Evolutionary conservation across 306 rosid genomes (phyloP).

Genomic region (Quillaja saponaria): DNA sequence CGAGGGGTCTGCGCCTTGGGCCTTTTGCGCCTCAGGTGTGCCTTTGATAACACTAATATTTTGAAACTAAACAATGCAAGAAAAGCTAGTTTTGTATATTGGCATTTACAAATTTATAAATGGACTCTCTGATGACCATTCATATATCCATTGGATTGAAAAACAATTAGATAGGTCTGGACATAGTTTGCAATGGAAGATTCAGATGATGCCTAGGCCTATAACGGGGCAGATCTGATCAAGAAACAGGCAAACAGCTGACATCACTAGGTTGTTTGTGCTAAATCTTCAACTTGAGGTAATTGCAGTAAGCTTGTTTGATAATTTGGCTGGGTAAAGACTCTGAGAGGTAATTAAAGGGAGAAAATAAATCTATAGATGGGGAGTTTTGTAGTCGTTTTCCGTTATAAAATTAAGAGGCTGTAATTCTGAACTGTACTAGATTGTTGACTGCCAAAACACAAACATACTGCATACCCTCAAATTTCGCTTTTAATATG

Average conservation of each 20-base stretch:
- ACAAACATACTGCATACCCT: neutral
- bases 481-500: constrained; percentile 5
- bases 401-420: neutral
- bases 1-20: too few species aligned
- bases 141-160: constrained; percentile 1
- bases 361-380: neutral
- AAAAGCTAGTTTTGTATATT: neutral
- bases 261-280: too few species aligned
- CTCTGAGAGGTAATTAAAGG: neutral
- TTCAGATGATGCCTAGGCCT: neutral
- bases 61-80: neutral
- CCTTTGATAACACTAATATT: too few species aligned
- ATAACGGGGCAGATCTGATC: constrained; percentile 7
- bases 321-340: neutral
- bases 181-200: neutral
- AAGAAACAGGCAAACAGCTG: too few species aligned
- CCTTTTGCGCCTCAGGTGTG: too few species aligned
- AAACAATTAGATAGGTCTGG: neutral
- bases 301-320: neutral
- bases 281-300: too few species aligned
- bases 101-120: neutral
- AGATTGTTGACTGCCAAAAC: neutral
- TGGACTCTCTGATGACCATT: neutral
- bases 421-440: neutral
- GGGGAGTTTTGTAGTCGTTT: neutral